Conservation (phyloP, 2,329 filamentous ascomycete species). For the Septoria linicola region DNA sequence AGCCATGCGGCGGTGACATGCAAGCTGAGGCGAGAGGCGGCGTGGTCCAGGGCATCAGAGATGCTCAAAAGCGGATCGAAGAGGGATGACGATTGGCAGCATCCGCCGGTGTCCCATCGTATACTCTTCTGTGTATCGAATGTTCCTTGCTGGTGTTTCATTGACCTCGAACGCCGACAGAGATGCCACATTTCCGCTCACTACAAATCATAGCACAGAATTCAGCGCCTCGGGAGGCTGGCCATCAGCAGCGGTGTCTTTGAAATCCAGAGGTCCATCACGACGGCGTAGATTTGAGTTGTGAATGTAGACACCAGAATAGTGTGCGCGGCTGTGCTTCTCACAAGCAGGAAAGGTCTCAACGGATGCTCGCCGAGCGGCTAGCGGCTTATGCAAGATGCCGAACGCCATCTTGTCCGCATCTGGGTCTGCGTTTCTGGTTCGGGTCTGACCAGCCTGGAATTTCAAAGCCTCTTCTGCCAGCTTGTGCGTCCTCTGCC, state of each 20-base stretch:
- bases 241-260: too few species aligned
- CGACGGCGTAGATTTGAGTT: background rate
- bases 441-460: slow-evolving; percentile 10
- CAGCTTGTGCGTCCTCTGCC: background rate
- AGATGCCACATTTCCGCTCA: too few species aligned
- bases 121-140: too few species aligned
- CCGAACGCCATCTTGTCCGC: slow-evolving; percentile 8
- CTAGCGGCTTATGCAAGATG: slow-evolving; percentile 3
- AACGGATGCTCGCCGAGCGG: slow-evolving; percentile 2
- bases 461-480: slow-evolving; percentile 3
- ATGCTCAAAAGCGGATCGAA: too few species aligned
- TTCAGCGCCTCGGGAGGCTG: too few species aligned
- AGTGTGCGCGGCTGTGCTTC: background rate
- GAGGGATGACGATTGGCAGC: too few species aligned
- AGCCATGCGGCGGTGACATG: slow-evolving; percentile 9
- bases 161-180: too few species aligned
- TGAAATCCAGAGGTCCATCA: background rate
- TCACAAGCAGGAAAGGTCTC: slow-evolving; percentile 2
- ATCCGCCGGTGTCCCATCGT: too few species aligned
- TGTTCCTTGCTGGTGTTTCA: too few species aligned
- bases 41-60: background rate
- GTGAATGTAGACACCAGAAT: background rate
- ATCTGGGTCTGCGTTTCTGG: slow-evolving; percentile 5
- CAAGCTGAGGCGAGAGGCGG: background rate
- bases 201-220: background rate